Evolutionary conservation across 805 yeast genomes (phyloP), one percentile per base, ranked within the genome.

Genomic region (Wickerhamomyces bovis): DNA sequence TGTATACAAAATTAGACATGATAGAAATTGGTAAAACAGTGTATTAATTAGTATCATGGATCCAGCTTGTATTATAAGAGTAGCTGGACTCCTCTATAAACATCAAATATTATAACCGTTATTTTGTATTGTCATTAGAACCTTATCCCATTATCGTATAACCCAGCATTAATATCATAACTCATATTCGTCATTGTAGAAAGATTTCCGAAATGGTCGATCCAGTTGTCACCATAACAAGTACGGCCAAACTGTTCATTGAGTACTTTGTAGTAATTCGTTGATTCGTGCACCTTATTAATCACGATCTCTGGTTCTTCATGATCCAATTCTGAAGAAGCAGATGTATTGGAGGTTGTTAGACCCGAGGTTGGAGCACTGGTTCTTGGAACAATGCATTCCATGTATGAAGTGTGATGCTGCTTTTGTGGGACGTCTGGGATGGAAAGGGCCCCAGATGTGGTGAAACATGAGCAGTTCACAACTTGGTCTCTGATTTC

Each of bases 401-500:
- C 38, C 39, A 31, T 31, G 39, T 33, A 33, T 16, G 36, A 33
- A 33, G 20, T 33, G 20, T 33, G 19, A 16, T 33, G 18, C 8
- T 33, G 20, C 20, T 33, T 33, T 10, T 33, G 36, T 33, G 39
- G 28, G 16, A 44, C 43, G 6, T 53, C 54, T 39, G 54, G 48
- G 10, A 44, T 45, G 1, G 56, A 44, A 44, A 58, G 43, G 31
- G 57, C 53, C 5, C 62, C 61, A 4, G 42, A 23, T 5, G 43
- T 49, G 10, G 63, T 58, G 41, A 60, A 58, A 7, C 49, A 39
- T 6, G 41, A 30, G 36, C 61, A 55, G 2, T 43, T 41, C 11
- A 53, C 18, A 3, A 58, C 52, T n/a, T 52, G 21, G 0, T 53
- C 50, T 28, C 57, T 50, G 9, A 60, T 48, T 28, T 58, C 55